These are phyloP conservation scores for Globisporangium recalcitrans DNA, from an alignment of 352 stramenopile genomes.

Conservation along the genomic window DNA sequence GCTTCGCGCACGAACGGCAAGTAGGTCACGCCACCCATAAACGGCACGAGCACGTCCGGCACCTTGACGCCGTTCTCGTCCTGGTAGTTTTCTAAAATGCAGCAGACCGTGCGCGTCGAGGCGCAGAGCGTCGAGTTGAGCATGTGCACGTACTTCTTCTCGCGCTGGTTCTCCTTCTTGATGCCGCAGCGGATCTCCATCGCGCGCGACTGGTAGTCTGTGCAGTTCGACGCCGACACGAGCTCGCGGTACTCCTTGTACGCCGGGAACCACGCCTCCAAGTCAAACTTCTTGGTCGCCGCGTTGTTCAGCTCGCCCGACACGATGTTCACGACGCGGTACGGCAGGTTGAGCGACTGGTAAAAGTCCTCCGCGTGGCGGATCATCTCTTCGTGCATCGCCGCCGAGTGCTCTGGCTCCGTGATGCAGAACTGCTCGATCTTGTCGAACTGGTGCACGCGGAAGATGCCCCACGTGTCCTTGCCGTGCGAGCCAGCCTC, in stretches of 20 bases:
- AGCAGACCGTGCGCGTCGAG: slow-evolving; percentile 98
- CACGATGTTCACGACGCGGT: slow-evolving; percentile 99
- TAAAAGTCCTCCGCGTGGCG: slow-evolving; percentile 97
- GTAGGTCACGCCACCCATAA: slow-evolving; percentile 98
- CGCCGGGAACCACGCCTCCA: slow-evolving; percentile 99
- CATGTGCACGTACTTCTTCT: slow-evolving; percentile 99
- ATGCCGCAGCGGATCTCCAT: slow-evolving; percentile 97
- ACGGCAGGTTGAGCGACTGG: slow-evolving; percentile 96
- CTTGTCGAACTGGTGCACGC: slow-evolving; percentile 99
- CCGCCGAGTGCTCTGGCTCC: slow-evolving; percentile 89
- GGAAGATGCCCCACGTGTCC: slow-evolving; percentile 99
- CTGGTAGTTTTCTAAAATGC: slow-evolving; percentile 99
- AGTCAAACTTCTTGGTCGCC: slow-evolving; percentile 99
- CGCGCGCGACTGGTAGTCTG: slow-evolving; percentile 95
- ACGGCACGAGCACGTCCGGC: slow-evolving; percentile 96
- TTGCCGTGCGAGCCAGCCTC: slow-evolving; percentile 97
- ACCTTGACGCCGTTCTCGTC: slow-evolving; percentile 96
- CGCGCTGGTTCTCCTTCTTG: slow-evolving; percentile 93
- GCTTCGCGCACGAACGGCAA: slow-evolving; percentile 96
- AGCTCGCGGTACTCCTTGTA: slow-evolving; percentile 98
- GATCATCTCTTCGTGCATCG: slow-evolving; percentile 93
- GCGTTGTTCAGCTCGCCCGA: slow-evolving; percentile 98
- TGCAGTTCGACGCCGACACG: slow-evolving; percentile 99
- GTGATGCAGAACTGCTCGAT: slow-evolving; percentile 99
- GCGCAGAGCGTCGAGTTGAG: slow-evolving; percentile 99